Percentiles rank a stretch among this genome's conserved stretches.
These are phyloP conservation scores for Yamadazyma dushanensis DNA, from an alignment of 1,139 yeast genomes.

Conservation along the genomic window DNA sequence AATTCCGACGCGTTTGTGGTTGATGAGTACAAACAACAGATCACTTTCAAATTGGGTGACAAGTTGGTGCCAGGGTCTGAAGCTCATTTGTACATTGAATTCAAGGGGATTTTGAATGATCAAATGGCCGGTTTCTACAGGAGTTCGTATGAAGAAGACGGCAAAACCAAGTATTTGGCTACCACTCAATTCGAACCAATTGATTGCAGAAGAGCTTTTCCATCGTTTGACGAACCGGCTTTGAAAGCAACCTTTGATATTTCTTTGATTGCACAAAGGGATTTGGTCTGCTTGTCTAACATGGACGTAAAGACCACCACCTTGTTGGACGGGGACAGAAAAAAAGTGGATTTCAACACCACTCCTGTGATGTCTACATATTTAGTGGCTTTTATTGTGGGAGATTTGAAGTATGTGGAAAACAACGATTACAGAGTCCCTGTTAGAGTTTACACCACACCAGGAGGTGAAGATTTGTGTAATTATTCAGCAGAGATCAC, in stretches of 20 bases:
- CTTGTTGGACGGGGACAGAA: conserved; percentile 44
- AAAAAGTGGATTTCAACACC: conserved; percentile 48
- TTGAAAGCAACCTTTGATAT: conserved; percentile 78
- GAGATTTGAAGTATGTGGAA: conserved; percentile 74
- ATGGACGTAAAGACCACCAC: conserved; percentile 67
- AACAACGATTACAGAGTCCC: conserved; percentile 64
- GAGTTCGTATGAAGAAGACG: conserved; percentile 63
- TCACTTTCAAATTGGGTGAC: conserved; percentile 57
- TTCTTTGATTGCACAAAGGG: conserved; percentile 56
- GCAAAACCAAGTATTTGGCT: conserved; percentile 64
- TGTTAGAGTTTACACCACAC: conserved; percentile 55
- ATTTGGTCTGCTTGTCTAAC: conserved; percentile 71
- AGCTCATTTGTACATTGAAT: conserved; percentile 51
- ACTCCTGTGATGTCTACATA: conserved; percentile 81
- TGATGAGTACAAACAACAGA: conserved; percentile 62
- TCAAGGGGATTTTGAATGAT: conserved; percentile 72
- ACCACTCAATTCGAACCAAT: conserved; percentile 91
- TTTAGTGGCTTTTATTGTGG: conserved; percentile 75
- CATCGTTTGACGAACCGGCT: conserved; percentile 87
- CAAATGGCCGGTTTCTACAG: conserved; percentile 89
- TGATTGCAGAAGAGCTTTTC: conserved; percentile 89
- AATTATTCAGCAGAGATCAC: conserved; percentile 51
- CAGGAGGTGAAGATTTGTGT: conserved; percentile 52
- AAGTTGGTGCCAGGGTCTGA: conserved; percentile 45
- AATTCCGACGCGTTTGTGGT: conserved; percentile 26